phyloP scores from a whole-genome alignment of 2,329 filamentous ascomycete genomes.

The Cordyceps tenuipes region DNA sequence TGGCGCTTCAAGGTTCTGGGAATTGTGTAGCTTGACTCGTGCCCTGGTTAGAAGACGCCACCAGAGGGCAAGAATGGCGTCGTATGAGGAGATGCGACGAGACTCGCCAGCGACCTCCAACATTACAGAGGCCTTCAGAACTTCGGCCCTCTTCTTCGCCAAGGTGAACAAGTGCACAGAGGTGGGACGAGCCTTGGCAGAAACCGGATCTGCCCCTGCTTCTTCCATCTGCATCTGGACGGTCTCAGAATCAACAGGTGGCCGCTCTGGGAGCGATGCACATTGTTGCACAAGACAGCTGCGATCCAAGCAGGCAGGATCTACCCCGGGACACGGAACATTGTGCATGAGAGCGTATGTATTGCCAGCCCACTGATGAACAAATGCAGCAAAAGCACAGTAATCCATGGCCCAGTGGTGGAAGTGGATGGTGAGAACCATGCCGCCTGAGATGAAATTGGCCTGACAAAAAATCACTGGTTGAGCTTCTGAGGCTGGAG shows the following conservation, averaged over 20 bases:
- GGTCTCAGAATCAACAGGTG: neutral
- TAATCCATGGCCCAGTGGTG: constrained; percentile 1
- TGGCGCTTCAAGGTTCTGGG: too few relatives aligned
- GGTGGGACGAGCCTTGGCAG: neutral
- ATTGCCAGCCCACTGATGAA: neutral
- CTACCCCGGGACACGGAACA: neutral
- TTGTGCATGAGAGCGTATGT: neutral
- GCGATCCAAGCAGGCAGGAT: neutral
- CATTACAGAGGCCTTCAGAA: neutral
- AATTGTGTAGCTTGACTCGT: neutral
- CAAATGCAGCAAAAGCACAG: neutral
- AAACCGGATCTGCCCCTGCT: neutral
- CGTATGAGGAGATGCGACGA: neutral
- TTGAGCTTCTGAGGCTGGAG: constrained; percentile 8
- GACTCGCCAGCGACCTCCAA: neutral
- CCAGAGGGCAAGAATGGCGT: neutral
- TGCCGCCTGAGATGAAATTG: neutral
- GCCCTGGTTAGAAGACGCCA: neutral
- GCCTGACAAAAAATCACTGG: neutral
- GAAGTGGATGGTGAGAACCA: neutral
- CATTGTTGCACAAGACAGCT: neutral
- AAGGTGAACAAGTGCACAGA: neutral
- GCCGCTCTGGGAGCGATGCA: neutral
- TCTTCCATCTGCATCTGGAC: neutral
- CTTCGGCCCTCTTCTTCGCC: neutral